Base-by-base conservation (phyloP, 108 stramenopile species). In the Cyclotella kingstonii region DNA sequence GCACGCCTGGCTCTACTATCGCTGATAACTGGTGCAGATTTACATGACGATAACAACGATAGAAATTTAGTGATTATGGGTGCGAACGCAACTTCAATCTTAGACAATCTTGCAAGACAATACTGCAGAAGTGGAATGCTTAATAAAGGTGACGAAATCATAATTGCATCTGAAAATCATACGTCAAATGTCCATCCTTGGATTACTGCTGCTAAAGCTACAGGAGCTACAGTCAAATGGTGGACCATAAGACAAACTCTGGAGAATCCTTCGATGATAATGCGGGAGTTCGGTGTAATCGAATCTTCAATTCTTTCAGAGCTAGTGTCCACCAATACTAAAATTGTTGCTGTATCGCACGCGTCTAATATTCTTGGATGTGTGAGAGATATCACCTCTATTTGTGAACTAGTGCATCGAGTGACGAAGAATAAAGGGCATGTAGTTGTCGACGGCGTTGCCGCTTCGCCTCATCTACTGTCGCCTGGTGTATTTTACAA, bases 121-220 rank as follows among this genome's bases (percentile, higher is more conserved):
- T 87, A 72, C 52, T 49, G 44, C 9, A 41, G 60, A 4, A 17
- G 12, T 12, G 76, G 74, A 8, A n/a, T 77, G 11, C 30, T 93
- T 3, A 33, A 10, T 21, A 30, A 53, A 8, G 63, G 47, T 22
- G 87, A 94, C 52, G 87, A 94, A 49, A 71, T 94, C 44, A 52
- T 94, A n/a, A 46, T 94, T 58, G 73, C 82, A 29, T 68, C 82
- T 0, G 86, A 90, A 49, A 94, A 94, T 73, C 92, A 94, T 66
- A 18, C 66, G 30, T 89, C 92, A 2, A 90, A 94, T 60, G 71
- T 89, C 40, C 50, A 56, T 3, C 89, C 92, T n/a, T 94, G 92
- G 92, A 28, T 86, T 0, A 17, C 60, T 19, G 77, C 64, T 33
- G 85, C 86, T 6, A 55, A 60, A 54, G 41, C 12, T 14, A 46